Conservation (phyloP, 148 eudicot genomes). For the Selenicereus undatus region DNA sequence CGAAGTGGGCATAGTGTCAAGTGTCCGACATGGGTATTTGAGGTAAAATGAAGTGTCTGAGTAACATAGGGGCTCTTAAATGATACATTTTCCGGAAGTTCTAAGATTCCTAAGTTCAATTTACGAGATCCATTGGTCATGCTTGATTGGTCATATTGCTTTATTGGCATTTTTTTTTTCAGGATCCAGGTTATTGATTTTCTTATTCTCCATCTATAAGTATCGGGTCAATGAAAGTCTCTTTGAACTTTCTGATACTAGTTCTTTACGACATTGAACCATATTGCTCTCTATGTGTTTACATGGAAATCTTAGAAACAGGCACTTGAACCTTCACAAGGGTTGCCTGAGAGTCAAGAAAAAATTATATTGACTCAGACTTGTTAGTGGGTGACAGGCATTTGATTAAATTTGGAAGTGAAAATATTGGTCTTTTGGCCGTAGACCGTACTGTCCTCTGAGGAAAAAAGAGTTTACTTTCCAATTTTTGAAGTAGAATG, state of each 20-base stretch:
- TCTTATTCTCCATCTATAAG: neutral
- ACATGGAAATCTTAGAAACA: too few species aligned
- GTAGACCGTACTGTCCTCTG: neutral
- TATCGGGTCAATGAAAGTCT: neutral
- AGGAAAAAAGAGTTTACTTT: neutral
- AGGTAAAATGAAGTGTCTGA: neutral
- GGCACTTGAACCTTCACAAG: too few species aligned
- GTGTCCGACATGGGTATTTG: too few species aligned
- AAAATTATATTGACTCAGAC: too few species aligned
- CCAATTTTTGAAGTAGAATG: neutral
- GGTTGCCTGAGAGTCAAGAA: too few species aligned
- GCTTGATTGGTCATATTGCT: neutral
- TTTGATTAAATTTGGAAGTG: too few species aligned
- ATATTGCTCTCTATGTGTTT: too few species aligned
- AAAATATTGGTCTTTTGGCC: neutral
- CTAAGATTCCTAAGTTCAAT: neutral
- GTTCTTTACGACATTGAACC: neutral
- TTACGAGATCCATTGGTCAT: neutral
- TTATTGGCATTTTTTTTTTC: neutral
- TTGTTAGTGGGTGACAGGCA: too few species aligned
- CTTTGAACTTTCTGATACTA: neutral
- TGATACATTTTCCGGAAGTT: conserved; percentile 4
- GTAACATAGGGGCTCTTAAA: neutral
- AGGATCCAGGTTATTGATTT: neutral
- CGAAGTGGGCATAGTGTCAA: too few species aligned